phyloP scores from a whole-genome alignment of 2,329 filamentous ascomycete genomes.

The Trichoderma pleuroti region DNA sequence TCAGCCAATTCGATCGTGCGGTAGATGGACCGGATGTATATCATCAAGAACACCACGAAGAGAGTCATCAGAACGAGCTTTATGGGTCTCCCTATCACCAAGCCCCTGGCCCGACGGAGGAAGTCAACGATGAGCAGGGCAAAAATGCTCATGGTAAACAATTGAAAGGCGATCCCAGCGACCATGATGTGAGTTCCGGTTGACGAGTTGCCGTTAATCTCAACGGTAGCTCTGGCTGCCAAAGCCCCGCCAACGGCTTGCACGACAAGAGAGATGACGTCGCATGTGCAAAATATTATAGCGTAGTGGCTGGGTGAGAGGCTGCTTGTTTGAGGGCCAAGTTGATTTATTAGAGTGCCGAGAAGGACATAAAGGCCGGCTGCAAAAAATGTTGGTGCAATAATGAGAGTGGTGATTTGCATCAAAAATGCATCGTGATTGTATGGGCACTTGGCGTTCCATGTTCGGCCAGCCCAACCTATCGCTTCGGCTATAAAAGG shows the following conservation, averaged over 20 bases:
- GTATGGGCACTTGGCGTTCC: conserved; percentile 48
- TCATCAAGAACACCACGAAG: conserved; percentile 40
- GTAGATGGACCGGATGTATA: conserved; percentile 48
- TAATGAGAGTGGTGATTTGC: conserved; percentile 46
- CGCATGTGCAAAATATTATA: conserved; percentile 26
- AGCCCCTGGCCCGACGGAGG: conserved; percentile 28
- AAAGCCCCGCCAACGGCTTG: conserved; percentile 2
- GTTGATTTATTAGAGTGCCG: conserved; percentile 42
- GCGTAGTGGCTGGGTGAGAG: conserved; percentile 24
- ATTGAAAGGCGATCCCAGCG: background rate
- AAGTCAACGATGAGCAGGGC: conserved; percentile 17
- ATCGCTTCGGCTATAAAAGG: conserved; percentile 35
- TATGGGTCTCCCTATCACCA: background rate
- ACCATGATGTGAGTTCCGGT: background rate
- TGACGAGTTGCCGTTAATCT: background rate
- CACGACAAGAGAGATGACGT: conserved; percentile 5
- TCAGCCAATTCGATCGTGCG: conserved; percentile 48
- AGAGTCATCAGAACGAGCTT: conserved; percentile 34
- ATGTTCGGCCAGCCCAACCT: conserved; percentile 47
- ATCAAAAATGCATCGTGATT: conserved; percentile 47
- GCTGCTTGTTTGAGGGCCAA: conserved; percentile 34
- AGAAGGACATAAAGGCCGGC: conserved; percentile 50
- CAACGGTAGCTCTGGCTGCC: background rate
- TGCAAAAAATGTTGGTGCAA: conserved; percentile 48
- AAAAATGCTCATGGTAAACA: background rate